Evolutionary conservation across 768 basidiomycete genomes (phyloP).

Genomic region (Boletus sensibilis): DNA sequence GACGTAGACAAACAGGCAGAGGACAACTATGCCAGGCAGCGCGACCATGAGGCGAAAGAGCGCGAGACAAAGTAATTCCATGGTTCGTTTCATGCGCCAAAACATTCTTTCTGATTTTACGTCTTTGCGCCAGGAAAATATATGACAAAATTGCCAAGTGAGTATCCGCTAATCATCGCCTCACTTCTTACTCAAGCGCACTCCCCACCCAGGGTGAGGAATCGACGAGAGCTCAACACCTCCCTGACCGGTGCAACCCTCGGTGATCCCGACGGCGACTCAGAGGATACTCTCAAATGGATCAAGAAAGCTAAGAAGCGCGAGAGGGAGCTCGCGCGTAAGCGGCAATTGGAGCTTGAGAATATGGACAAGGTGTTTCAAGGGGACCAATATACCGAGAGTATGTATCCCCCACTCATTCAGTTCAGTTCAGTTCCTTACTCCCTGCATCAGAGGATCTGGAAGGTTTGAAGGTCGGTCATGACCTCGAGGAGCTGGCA

Average conservation of each 20-base stretch:
- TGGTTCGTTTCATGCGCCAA: constrained; percentile 18
- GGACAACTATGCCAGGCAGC: constrained; percentile 74
- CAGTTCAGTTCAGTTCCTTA: not conserved
- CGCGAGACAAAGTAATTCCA: constrained; percentile 71
- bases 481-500: constrained; percentile 88
- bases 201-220: constrained; percentile 76
- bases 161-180: constrained; percentile 42
- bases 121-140: constrained; percentile 51
- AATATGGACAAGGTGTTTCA: constrained; percentile 76
- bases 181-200: constrained; percentile 39
- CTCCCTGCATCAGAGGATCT: constrained; percentile 65
- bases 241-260: constrained; percentile 92
- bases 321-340: constrained; percentile 84
- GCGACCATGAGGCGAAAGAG: constrained; percentile 67
- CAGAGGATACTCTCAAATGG: constrained; percentile 85
- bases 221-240: constrained; percentile 87
- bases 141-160: constrained; percentile 83
- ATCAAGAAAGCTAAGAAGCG: constrained; percentile 88
- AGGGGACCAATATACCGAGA: constrained; percentile 80
- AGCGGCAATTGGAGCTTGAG: constrained; percentile 80
- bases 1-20: constrained; percentile 84
- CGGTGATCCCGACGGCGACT: constrained; percentile 78
- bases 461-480: constrained; percentile 91
- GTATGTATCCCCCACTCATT: constrained; percentile 43
- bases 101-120: constrained; percentile 20